Percentiles rank a stretch among this genome's conserved stretches.
These are phyloP conservation scores for Kazachstania kunashirensis DNA, from an alignment of 805 yeast genomes.

Conservation along the genomic window DNA sequence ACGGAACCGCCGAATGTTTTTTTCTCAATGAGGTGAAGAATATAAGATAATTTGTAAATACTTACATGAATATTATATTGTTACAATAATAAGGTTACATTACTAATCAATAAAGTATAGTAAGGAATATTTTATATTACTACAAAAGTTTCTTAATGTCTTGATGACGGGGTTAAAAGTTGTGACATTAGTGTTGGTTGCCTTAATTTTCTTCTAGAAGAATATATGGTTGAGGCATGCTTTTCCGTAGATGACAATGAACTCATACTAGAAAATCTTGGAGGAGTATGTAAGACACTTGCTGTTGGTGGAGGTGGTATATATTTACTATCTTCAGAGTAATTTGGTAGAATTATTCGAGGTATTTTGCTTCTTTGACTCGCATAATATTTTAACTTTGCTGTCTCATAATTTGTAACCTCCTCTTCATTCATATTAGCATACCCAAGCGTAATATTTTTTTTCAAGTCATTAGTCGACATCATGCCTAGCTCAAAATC, in stretches of 20 bases:
- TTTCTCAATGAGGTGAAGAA: too few species aligned
- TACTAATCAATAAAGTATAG: too few species aligned
- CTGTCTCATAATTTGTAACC: constrained; percentile 8
- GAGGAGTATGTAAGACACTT: neutral
- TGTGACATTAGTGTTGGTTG: constrained; percentile 21
- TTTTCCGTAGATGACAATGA: too few species aligned
- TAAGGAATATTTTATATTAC: too few species aligned
- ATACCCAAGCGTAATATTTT: too few species aligned
- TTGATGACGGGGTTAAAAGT: constrained; percentile 5
- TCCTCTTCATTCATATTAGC: neutral
- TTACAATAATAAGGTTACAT: too few species aligned
- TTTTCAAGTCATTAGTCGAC: too few species aligned
- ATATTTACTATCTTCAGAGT: neutral
- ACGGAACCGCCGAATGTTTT: too few species aligned
- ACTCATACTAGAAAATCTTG: neutral
- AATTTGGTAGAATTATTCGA: neutral
- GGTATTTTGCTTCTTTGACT: constrained; percentile 11
- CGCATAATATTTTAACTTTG: constrained; percentile 11
- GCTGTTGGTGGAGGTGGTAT: neutral
- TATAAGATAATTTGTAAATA: too few species aligned
- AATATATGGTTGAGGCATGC: too few species aligned
- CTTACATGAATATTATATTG: too few species aligned
- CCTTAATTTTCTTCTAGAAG: constrained; percentile 6
- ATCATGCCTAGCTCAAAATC: too few species aligned
- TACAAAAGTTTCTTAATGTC: neutral